Evolutionary conservation across 106 monocot species (phyloP).

Genomic region (Dioscorea alata): DNA sequence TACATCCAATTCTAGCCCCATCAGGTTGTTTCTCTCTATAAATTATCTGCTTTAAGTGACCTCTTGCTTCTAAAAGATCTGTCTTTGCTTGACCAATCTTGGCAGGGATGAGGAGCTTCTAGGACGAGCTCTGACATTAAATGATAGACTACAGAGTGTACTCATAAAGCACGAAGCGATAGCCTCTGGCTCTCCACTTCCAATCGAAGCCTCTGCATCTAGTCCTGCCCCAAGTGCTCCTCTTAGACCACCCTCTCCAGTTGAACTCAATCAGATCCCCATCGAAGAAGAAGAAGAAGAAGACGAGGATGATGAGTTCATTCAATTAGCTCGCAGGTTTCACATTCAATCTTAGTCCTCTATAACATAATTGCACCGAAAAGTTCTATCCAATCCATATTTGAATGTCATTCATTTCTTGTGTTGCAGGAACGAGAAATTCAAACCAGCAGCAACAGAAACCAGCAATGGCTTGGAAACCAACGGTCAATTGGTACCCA

Average conservation of each 20-base stretch:
- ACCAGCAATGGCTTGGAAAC: not conserved
- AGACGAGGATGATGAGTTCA: slow-evolving; percentile 65
- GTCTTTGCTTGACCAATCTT: too few species aligned
- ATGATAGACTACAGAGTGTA: slow-evolving; percentile 68
- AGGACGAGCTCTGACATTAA: slow-evolving; percentile 61
- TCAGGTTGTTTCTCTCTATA: too few species aligned
- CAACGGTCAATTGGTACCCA: too few species aligned
- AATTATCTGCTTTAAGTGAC: too few species aligned
- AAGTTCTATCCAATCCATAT: too few species aligned
- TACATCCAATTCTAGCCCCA: too few species aligned
- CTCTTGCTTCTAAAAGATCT: too few species aligned
- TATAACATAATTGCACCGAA: too few species aligned
- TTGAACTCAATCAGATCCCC: not conserved
- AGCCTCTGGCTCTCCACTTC: slow-evolving; percentile 54
- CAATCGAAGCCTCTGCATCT: slow-evolving; percentile 26
- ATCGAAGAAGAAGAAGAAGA: slow-evolving; percentile 29
- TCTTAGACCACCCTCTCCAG: slow-evolving; percentile 6
- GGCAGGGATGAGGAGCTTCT: slow-evolving; percentile 79
- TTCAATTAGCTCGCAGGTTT: slow-evolving; percentile 69
- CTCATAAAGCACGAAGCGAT: slow-evolving; percentile 62
- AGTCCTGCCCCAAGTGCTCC: not conserved
- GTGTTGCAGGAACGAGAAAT: slow-evolving; percentile 48
- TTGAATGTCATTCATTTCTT: not conserved
- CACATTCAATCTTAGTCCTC: too few species aligned
- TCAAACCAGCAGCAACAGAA: slow-evolving; percentile 11